These are phyloP conservation scores for Xylaria curta DNA, from an alignment of 495 filamentous ascomycete genomes.

Conservation along the genomic window DNA sequence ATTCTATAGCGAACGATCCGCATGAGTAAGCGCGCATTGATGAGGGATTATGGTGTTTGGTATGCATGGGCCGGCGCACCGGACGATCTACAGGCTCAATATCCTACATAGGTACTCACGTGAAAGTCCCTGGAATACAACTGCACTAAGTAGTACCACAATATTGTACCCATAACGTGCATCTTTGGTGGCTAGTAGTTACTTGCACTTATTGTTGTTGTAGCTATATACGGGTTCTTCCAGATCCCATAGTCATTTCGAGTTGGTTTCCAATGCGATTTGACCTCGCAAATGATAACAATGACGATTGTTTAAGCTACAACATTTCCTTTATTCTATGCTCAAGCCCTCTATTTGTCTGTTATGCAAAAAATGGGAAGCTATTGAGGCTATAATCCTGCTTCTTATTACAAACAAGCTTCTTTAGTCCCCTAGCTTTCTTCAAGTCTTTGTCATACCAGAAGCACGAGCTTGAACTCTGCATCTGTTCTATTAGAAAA, in stretches of 20 bases:
- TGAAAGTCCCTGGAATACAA: neutral
- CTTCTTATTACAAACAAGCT: neutral
- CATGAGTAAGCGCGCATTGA: slow-evolving; percentile 26
- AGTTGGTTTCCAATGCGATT: neutral
- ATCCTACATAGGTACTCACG: neutral
- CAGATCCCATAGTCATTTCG: neutral
- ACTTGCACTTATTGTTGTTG: neutral
- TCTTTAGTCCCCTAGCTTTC: neutral
- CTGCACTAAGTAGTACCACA: neutral
- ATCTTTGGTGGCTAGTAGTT: neutral
- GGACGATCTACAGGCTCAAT: slow-evolving; percentile 2
- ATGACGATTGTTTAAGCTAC: neutral
- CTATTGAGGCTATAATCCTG: neutral
- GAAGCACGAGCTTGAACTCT: neutral
- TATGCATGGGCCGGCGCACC: slow-evolving; percentile 21
- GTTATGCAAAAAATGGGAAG: neutral
- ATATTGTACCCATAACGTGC: neutral
- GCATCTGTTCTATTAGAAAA: neutral
- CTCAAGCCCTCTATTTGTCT: neutral
- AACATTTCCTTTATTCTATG: neutral
- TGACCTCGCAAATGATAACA: neutral
- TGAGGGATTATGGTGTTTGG: slow-evolving; percentile 14
- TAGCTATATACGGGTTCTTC: neutral
- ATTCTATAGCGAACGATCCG: slow-evolving; percentile 22
- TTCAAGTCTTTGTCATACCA: neutral